Evolutionary conservation across 306 rosid genomes (phyloP).

Genomic region (Casuarina cunninghamiana): DNA sequence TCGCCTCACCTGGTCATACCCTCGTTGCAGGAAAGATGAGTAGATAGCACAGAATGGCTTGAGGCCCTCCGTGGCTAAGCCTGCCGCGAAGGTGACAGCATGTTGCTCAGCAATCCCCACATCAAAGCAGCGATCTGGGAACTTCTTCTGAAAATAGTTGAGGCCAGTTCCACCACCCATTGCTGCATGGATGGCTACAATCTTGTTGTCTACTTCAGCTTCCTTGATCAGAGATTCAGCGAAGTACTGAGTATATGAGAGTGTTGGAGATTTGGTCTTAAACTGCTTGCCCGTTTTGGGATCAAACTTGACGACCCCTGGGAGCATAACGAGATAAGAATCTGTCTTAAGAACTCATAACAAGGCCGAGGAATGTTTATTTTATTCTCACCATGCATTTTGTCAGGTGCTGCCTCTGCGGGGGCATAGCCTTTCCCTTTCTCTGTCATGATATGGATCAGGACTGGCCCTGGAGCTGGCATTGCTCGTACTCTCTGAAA

Average conservation of each 20-base stretch:
- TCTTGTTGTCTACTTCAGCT: conserved; percentile 71
- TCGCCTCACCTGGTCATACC: conserved; percentile 80
- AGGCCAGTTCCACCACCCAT: conserved; percentile 98
- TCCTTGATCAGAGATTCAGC: conserved; percentile 84
- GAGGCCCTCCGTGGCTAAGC: conserved; percentile 90
- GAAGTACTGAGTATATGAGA: conserved; percentile 77
- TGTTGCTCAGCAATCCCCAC: conserved; percentile 97
- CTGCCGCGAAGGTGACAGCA: conserved; percentile 95
- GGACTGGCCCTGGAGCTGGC: conserved; percentile 81
- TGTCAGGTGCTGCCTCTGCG: conserved; percentile 79
- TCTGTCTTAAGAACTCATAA: conserved; percentile 5
- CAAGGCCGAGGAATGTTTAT: background rate
- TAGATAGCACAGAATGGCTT: conserved; percentile 93
- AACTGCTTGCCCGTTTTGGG: conserved; percentile 80
- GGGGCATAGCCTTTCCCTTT: conserved; percentile 97
- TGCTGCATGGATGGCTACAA: conserved; percentile 94
- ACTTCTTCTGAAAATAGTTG: conserved; percentile 78
- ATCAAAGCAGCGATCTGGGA: conserved; percentile 87
- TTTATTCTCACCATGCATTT: conserved; percentile 75
- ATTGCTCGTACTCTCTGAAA: conserved; percentile 61
- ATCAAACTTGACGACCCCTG: conserved; percentile 89
- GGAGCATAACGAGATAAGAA: conserved; percentile 20
- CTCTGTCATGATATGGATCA: conserved; percentile 84
- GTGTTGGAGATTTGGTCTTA: conserved; percentile 64
- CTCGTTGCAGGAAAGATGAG: conserved; percentile 89